phyloP scores from a whole-genome alignment of 768 basidiomycete genomes.

The Serpula lacrymans region DNA sequence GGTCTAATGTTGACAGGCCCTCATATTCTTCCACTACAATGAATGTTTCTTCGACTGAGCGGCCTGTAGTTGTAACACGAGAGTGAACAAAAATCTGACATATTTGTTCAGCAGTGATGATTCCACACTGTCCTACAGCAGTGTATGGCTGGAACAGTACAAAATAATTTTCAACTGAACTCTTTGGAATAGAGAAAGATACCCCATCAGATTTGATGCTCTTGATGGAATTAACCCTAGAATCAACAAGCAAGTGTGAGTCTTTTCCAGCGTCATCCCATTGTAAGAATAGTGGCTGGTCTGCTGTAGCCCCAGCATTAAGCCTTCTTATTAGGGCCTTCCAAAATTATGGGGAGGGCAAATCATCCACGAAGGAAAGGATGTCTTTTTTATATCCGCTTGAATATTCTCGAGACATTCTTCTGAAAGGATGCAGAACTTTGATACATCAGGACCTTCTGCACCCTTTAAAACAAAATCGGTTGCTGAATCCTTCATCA shows the following conservation, averaged over 20 bases:
- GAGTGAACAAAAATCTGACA: not conserved
- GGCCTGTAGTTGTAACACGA: not conserved
- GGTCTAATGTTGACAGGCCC: not conserved
- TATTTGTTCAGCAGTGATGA: not conserved
- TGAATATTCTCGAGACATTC: too few species aligned
- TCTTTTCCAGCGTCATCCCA: not conserved
- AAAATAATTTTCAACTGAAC: not conserved
- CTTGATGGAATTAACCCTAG: not conserved
- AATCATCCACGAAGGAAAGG: constrained; percentile 16
- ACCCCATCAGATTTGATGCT: not conserved
- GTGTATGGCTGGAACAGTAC: not conserved
- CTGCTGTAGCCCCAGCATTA: too few species aligned
- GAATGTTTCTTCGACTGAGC: not conserved
- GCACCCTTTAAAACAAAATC: too few species aligned
- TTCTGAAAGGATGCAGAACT: too few species aligned
- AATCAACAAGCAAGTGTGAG: not conserved
- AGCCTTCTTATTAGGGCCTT: too few species aligned
- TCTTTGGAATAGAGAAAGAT: not conserved
- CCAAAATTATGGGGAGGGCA: constrained; percentile 30
- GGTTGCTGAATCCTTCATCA: too few species aligned
- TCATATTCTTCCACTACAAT: not conserved
- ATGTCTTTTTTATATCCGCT: constrained; percentile 9
- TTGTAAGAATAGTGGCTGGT: too few species aligned
- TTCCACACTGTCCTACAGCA: not conserved
- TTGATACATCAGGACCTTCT: too few species aligned